Conservation (phyloP, 2,329 filamentous ascomycete species). For the Cylindrodendrum hubeiense region DNA sequence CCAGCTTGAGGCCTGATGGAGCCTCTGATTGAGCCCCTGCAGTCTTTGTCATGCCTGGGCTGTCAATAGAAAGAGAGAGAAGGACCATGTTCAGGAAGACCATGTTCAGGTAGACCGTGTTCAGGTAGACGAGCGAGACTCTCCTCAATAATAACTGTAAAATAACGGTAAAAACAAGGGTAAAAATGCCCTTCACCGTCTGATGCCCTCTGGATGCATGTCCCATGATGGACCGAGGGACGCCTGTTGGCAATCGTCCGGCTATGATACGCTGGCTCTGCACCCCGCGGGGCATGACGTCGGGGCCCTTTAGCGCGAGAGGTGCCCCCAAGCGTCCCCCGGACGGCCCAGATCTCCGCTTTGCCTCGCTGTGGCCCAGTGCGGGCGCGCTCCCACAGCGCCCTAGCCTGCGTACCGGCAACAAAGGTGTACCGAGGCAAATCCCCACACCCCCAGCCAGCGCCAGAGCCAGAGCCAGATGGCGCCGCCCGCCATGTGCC, state of each 20-base stretch:
- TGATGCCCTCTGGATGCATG: neutral
- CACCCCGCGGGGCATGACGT: constrained; percentile 32
- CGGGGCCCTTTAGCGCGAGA: constrained; percentile 36
- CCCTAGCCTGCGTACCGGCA: neutral
- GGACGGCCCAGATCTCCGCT: constrained; percentile 7
- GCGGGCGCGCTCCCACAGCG: neutral
- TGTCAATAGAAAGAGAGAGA: neutral
- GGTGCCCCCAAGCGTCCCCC: neutral
- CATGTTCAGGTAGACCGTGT: too few relatives aligned
- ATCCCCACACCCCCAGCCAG: constrained; percentile 17
- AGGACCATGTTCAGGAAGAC: neutral
- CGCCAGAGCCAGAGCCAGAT: constrained; percentile 27
- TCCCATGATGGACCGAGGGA: neutral
- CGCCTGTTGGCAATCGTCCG: constrained; percentile 36
- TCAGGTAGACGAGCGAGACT: neutral
- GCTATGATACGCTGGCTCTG: constrained; percentile 39
- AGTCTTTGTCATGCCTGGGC: neutral
- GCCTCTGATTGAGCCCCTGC: neutral
- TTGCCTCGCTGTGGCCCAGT: constrained; percentile 4
- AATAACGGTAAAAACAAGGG: too few relatives aligned
- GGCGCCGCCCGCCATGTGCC: constrained; percentile 13
- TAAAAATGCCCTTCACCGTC: neutral
- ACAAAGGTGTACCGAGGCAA: constrained; percentile 16
- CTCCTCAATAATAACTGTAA: neutral
- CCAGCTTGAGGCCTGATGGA: constrained; percentile 7